phyloP scores from a whole-genome alignment of 257 asterid genomes.

The Solanum clarkiae region DNA sequence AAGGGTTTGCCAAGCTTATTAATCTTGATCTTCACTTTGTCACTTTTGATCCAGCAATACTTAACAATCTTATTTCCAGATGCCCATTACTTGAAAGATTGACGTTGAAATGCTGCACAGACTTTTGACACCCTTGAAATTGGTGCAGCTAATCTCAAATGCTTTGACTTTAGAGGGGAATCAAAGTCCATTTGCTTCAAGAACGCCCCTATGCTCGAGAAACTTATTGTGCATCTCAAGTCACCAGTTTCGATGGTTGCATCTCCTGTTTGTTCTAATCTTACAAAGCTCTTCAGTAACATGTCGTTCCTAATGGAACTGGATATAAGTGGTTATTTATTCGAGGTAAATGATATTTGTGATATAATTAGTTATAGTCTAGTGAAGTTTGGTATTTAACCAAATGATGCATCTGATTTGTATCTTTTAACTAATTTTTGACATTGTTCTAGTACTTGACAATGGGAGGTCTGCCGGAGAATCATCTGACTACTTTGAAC shows the following conservation, averaged over 20 bases:
- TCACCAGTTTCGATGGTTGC: constrained; percentile 34
- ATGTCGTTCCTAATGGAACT: constrained; percentile 37
- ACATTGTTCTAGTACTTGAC: neutral
- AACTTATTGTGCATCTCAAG: constrained; percentile 23
- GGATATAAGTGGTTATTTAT: constrained; percentile 29
- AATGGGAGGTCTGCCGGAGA: neutral
- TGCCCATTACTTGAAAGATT: neutral
- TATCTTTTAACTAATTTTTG: neutral
- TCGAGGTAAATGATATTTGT: neutral
- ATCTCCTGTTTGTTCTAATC: constrained; percentile 23
- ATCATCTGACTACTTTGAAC: neutral
- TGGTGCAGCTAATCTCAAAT: constrained; percentile 25
- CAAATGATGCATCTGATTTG: neutral
- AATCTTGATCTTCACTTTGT: neutral
- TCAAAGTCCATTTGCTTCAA: constrained; percentile 29
- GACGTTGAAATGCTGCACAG: constrained; percentile 10
- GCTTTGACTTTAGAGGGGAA: constrained; percentile 36
- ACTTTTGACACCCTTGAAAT: constrained; percentile 19
- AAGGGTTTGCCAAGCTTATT: neutral
- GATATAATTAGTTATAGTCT: neutral
- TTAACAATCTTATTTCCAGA: neutral
- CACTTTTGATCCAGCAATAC: neutral
- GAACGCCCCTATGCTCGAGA: constrained; percentile 30
- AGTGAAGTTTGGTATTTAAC: neutral
- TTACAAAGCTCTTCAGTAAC: constrained; percentile 29